phyloP scores from a whole-genome alignment of 495 filamentous ascomycete genomes.

The Cairneyella variabilis region DNA sequence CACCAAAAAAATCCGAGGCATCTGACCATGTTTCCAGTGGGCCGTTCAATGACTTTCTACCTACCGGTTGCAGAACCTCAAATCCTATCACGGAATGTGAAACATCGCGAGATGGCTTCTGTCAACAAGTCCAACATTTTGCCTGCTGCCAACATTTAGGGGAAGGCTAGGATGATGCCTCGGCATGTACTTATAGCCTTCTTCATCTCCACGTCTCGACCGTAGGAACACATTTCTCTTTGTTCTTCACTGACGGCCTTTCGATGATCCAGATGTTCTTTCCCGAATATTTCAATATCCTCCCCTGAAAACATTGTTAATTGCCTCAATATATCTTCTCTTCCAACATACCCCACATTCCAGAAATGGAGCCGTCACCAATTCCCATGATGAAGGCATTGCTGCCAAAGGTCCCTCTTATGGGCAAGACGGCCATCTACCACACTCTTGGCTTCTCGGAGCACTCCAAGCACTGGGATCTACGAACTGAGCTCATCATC shows the following conservation, averaged over 20 bases:
- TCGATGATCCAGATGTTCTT: neutral
- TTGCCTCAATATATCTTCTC: neutral
- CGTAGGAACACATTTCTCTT: neutral
- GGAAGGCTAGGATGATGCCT: neutral
- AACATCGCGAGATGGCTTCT: neutral
- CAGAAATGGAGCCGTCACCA: slow-evolving; percentile 36
- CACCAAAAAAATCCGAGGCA: neutral
- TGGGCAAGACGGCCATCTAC: slow-evolving; percentile 61
- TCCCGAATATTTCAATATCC: neutral
- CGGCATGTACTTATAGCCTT: too few species aligned
- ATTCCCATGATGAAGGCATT: slow-evolving; percentile 41
- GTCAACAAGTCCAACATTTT: too few species aligned
- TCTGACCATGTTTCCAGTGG: neutral
- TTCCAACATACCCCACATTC: neutral
- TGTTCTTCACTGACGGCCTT: neutral
- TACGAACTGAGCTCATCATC: slow-evolving; percentile 71
- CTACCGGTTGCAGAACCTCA: neutral
- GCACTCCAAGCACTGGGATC: slow-evolving; percentile 69
- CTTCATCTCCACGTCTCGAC: neutral
- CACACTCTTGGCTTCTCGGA: slow-evolving; percentile 65
- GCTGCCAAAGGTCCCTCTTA: slow-evolving; percentile 58
- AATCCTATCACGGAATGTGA: neutral
- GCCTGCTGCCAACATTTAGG: neutral
- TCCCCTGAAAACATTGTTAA: too few species aligned
- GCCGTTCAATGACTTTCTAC: neutral